Evolutionary conservation across 345 rosid species (phyloP), one percentile per base, ranked within the genome.

Genomic region (Bruguiera sexangula): DNA sequence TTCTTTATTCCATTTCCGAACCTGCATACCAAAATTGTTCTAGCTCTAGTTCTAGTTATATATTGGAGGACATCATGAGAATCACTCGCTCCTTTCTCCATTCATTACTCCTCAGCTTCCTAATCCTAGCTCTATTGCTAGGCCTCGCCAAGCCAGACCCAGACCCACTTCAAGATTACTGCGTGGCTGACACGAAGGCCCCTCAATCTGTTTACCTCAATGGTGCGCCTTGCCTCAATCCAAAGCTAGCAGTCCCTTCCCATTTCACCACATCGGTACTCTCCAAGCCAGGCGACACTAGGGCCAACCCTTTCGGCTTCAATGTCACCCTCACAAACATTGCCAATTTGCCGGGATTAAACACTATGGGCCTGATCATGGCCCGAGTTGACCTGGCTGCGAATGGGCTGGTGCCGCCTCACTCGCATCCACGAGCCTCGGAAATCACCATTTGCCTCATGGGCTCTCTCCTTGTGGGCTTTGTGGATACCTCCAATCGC

Each of bases 361-460:
- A 90, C 79, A 88, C 93, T n/a, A 69, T 84, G 90, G 96, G 96
- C 82, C 84, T 88, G 19, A 54, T 82, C 68, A 76, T 87, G 92
- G 90, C 79, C 72, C 82, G 89, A 0, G 29, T 84, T 0, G 96
- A 88, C 79, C 55, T 90, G 0, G 85, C 64, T 0, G 65, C 70
- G 0, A 55, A 79, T 0, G 98, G 90, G 10, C 37, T 83, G 0
- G 81, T 84, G 22, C 90, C 88, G 2, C 86, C 82, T 37, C 98
- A 87, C 67, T 72, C 61, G 29, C 96, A 90, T 76, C 92, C 96
- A 19, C 84, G 92, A 66, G 93, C 96, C 85, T 88, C 96, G 0
- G 90, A 88, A 67, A 90, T 93, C 15, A 85, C 88, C 69, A 74
- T 77, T 26, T 86, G 96, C 76, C 75, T 93, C 0, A 37, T 66